phyloP scores from a whole-genome alignment of 148 eudicot genomes.

The Tetragonia tetragonoides region DNA sequence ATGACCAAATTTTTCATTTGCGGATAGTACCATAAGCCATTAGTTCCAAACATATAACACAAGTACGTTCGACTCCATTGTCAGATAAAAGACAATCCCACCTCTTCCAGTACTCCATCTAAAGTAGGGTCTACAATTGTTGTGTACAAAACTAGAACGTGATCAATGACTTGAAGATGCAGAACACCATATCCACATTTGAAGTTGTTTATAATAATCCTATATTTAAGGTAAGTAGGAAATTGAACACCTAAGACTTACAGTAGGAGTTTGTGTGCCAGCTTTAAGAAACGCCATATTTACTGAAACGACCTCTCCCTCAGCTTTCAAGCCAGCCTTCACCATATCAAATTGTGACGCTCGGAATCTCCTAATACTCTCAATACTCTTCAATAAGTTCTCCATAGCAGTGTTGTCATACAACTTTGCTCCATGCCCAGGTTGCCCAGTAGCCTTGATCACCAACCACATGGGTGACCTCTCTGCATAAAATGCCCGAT shows the following conservation, averaged over 20 bases:
- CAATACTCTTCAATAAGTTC: conserved; percentile 87
- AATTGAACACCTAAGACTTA: conserved; percentile 35
- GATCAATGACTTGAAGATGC: neutral
- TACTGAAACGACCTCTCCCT: conserved; percentile 89
- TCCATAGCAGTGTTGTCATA: conserved; percentile 93
- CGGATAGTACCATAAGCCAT: neutral
- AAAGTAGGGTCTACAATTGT: neutral
- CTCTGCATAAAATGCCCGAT: conserved; percentile 77
- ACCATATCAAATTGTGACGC: conserved; percentile 88
- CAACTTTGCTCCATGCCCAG: conserved; percentile 95
- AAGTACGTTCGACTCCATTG: neutral
- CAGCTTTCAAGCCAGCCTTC: conserved; percentile 79
- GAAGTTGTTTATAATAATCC: neutral
- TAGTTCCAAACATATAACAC: neutral
- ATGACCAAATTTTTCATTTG: neutral
- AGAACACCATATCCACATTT: neutral
- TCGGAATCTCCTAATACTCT: conserved; percentile 80
- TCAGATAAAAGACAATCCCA: neutral
- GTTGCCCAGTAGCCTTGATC: conserved; percentile 85
- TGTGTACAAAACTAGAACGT: neutral
- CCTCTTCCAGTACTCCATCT: neutral
- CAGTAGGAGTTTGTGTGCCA: conserved; percentile 91
- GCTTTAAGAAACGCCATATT: conserved; percentile 91
- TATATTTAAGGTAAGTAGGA: neutral
- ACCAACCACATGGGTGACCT: conserved; percentile 89